Percentiles rank a stretch among this genome's conserved stretches.
Evolutionary conservation across 768 basidiomycete genomes (phyloP).

Genomic region (Tulasnella calospora): DNA sequence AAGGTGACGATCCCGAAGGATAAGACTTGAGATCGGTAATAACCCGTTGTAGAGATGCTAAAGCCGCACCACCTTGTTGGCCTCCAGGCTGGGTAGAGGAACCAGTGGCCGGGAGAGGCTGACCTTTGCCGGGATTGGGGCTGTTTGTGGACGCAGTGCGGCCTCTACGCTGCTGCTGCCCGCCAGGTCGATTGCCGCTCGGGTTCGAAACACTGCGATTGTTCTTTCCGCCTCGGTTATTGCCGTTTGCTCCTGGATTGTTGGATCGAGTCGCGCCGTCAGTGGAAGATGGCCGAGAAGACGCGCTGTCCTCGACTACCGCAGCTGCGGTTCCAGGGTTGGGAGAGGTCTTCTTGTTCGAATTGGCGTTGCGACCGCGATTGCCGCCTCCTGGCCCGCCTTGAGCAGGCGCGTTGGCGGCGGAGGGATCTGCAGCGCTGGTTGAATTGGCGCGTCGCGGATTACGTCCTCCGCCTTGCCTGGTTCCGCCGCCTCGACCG

Average conservation of each 20-base stretch:
- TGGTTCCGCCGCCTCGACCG: not conserved
- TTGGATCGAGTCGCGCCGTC: slow-evolving; percentile 20
- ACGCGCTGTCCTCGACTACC: slow-evolving; percentile 22
- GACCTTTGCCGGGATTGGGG: slow-evolving; percentile 7
- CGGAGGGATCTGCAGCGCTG: slow-evolving; percentile 5
- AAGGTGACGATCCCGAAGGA: slow-evolving; percentile 38
- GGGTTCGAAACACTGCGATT: slow-evolving; percentile 15
- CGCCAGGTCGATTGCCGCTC: slow-evolving; percentile 15
- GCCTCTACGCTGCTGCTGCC: slow-evolving; percentile 16
- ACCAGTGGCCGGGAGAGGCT: slow-evolving; percentile 3
- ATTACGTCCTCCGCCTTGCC: not conserved
- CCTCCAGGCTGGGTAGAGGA: not conserved
- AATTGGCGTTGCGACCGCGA: not conserved
- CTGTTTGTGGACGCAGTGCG: slow-evolving; percentile 24
- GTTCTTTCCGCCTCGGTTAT: slow-evolving; percentile 14
- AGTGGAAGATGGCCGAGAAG: slow-evolving; percentile 29
- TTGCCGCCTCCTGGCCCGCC: slow-evolving; percentile 12
- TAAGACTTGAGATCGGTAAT: slow-evolving; percentile 88
- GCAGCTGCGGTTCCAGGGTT: slow-evolving; percentile 26
- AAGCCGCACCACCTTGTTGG: slow-evolving; percentile 57
- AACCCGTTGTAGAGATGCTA: slow-evolving; percentile 85
- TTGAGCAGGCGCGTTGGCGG: slow-evolving; percentile 5
- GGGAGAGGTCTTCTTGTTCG: slow-evolving; percentile 13
- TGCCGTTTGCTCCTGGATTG: not conserved
- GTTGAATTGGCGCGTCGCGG: slow-evolving; percentile 6